Base-by-base conservation (phyloP, 106 monocot species). In the Cymbidium sinense region DNA sequence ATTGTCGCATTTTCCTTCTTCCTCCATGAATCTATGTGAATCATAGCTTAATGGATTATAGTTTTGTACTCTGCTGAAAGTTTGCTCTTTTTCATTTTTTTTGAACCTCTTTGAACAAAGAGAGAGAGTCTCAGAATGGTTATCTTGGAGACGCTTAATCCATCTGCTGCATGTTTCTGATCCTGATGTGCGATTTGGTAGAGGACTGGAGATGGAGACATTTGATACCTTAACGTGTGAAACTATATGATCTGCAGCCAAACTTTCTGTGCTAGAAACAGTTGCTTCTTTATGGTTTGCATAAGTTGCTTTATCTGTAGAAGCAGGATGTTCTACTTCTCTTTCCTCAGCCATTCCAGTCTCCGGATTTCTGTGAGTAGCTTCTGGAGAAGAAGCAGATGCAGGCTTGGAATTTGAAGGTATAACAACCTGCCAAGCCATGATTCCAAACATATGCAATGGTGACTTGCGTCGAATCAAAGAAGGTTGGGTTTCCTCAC, bases 71-170 rank as follows among this genome's bases (percentile, higher is more conserved):
- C 41, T 47, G 47, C 13, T 47, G 47, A 2, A 15, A 47, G 13
- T 47, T 47, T 15, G 47, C 47, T 47, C 12, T 47, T 12, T 47
- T 47, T 79, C 62, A 8, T 13, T 67, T 8, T 27, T 36, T 43
- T 81, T 85, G 2, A 79, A 77, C 76, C 85, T 87, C 78, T 88
- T 85, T 0, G 61, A 61, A 34, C 55, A 70, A 36, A 75, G 35
- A 7, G 65, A 25, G 3, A 54, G 25, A 43, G 75, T 31, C 29
- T 75, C 78, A 37, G 80, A 51, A 75, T 77, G 51, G 51, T 69
- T 34, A 37, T 78, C 41, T 23, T 73, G 79, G 11, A 90, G 86
- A 15, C 93, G 90, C 34, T 90, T 90, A 21, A 93, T 25, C 93
- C 93, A 93, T 64, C 43, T 85, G 34, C 58, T 77, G 29, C 64